These are phyloP conservation scores for Hebeloma cylindrosporum DNA, from an alignment of 768 basidiomycete species.

Conservation along the genomic window DNA sequence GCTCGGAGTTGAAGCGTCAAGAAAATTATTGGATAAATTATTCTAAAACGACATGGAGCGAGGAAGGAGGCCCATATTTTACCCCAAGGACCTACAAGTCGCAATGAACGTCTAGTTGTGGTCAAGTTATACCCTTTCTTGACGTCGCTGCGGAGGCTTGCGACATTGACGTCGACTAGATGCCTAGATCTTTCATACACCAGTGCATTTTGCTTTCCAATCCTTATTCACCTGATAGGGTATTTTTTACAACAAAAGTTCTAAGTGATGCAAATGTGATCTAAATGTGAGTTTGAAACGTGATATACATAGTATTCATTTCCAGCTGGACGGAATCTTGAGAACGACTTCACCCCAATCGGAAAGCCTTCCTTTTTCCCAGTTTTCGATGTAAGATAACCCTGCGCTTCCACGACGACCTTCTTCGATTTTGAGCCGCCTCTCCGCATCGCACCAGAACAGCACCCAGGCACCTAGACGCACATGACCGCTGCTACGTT, in stretches of 20 bases:
- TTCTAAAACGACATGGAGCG: slow-evolving; percentile 41
- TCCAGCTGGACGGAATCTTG: slow-evolving; percentile 82
- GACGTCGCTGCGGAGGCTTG: too few relatives aligned
- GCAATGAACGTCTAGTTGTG: too few relatives aligned
- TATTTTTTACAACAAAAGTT: slow-evolving; percentile 20
- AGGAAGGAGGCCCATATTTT: too few relatives aligned
- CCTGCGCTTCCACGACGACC: slow-evolving; percentile 62
- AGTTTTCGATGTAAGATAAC: slow-evolving; percentile 71
- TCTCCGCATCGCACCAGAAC: slow-evolving; percentile 99
- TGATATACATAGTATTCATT: too few relatives aligned
- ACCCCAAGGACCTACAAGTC: too few relatives aligned
- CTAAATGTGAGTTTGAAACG: too few relatives aligned
- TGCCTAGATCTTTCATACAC: too few relatives aligned
- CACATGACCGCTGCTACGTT: slow-evolving; percentile 89
- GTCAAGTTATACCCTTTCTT: slow-evolving; percentile 1
- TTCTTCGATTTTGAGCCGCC: slow-evolving; percentile 69
- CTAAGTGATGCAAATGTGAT: slow-evolving; percentile 17
- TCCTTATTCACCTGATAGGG: too few relatives aligned
- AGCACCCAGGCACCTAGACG: slow-evolving; percentile 86
- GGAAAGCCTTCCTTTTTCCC: slow-evolving; percentile 70
- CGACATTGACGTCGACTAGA: too few relatives aligned
- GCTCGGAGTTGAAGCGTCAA: slow-evolving; percentile 91
- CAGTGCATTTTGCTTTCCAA: too few relatives aligned
- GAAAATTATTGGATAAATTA: slow-evolving; percentile 75
- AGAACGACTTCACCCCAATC: slow-evolving; percentile 68